Percentiles rank a stretch among this genome's conserved stretches.
phyloP scores from a whole-genome alignment of 2,329 filamentous ascomycete genomes.

The Colletotrichum horii region DNA sequence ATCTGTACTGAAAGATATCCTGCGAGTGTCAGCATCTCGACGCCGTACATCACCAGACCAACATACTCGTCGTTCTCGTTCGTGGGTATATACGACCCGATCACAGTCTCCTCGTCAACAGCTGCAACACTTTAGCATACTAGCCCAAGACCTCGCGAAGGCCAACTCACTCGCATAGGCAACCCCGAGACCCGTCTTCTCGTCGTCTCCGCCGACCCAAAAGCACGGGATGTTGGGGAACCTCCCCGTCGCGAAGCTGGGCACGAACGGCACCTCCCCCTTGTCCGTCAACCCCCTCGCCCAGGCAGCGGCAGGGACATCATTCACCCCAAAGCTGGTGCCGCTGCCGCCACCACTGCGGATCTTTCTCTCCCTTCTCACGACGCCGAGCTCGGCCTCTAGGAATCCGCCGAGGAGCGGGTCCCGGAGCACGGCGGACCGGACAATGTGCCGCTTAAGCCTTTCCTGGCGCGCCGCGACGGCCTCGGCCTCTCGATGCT shows the following conservation, averaged over 20 bases:
- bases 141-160: background rate
- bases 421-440: constrained; percentile 33
- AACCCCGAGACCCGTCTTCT: constrained; percentile 43
- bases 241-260: constrained; percentile 29
- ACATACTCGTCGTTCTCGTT: constrained; percentile 48
- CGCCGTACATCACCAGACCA: too few species aligned
- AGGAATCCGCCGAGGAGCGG: constrained; percentile 38
- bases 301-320: constrained; percentile 41
- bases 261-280: constrained; percentile 42
- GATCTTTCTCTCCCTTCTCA: constrained; percentile 21
- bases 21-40: background rate
- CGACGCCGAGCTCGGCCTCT: constrained; percentile 35
- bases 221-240: constrained; percentile 43
- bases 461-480: constrained; percentile 31
- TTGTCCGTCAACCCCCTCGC: constrained; percentile 42
- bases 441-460: constrained; percentile 42
- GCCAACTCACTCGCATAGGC: constrained; percentile 49
- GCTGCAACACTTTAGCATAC: constrained; percentile 30
- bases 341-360: background rate
- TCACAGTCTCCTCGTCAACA: constrained; percentile 37
- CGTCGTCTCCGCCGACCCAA: constrained; percentile 43
- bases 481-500: constrained; percentile 41
- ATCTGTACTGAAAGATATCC: constrained; percentile 16
- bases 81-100: constrained; percentile 47
- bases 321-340: constrained; percentile 21